Conservation (phyloP, 495 filamentous ascomycete species). For the Penicillium paradoxum region DNA sequence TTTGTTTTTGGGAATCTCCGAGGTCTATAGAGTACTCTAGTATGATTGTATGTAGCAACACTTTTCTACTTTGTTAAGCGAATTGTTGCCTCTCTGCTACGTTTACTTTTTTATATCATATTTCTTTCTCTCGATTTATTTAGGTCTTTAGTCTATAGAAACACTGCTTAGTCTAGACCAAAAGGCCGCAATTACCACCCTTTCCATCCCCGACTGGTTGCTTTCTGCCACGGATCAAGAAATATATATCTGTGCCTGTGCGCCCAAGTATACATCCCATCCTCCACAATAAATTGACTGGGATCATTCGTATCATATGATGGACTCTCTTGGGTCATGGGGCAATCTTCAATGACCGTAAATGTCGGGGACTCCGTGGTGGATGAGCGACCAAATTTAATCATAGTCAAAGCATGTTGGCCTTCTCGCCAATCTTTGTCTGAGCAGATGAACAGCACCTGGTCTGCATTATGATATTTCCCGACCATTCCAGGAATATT, state of each 20-base stretch:
- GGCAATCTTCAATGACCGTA: background rate
- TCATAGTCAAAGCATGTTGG: background rate
- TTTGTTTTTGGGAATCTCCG: no score
- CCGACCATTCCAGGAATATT: background rate
- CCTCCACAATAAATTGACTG: background rate
- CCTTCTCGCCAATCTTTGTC: background rate
- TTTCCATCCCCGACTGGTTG: background rate
- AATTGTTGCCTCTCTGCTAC: no score
- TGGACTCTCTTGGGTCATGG: background rate
- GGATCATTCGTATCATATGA: background rate
- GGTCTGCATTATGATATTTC: background rate
- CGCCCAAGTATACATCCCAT: background rate
- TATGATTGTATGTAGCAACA: no score
- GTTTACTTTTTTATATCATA: no score
- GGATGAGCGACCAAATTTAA: background rate
- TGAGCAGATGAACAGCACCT: background rate
- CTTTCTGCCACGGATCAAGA: background rate
- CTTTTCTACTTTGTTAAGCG: no score
- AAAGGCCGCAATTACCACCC: background rate
- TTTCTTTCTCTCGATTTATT: no score
- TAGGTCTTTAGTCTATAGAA: no score
- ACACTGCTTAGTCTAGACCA: no score
- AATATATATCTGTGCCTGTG: background rate
- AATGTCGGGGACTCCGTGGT: background rate
- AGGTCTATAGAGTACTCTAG: no score